A percentile compares a stretch with the other conserved stretches of the same genome.
Conservation (phyloP, 2,329 filamentous ascomycete genomes). For the Aureobasidium sp. region DNA sequence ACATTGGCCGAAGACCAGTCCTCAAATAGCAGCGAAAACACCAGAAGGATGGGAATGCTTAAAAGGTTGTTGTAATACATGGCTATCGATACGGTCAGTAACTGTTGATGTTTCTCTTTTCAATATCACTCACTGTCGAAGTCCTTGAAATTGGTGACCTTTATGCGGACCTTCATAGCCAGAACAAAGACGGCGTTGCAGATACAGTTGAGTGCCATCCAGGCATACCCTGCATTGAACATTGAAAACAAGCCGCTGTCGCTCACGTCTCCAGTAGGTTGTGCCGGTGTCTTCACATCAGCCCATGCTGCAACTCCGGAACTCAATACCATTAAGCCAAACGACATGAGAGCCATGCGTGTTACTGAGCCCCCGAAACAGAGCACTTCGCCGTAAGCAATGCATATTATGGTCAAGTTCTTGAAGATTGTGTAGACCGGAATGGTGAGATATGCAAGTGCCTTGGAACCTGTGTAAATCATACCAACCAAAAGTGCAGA, state of each 20-base stretch:
- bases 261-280: constrained; percentile 21
- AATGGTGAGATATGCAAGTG: constrained; percentile 91
- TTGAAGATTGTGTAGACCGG: constrained; percentile 99
- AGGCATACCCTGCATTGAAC: constrained; percentile 88
- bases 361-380: constrained; percentile 96
- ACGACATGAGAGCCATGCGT: constrained; percentile 80
- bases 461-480: constrained; percentile 97
- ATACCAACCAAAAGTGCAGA: constrained; percentile 93
- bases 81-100: neutral
- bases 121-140: constrained; percentile 75
- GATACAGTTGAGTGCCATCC: constrained; percentile 96
- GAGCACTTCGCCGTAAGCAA: constrained; percentile 94
- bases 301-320: constrained; percentile 95
- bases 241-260: constrained; percentile 59
- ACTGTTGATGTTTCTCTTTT: neutral
- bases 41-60: constrained; percentile 82
- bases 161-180: constrained; percentile 96
- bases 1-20: constrained; percentile 89
- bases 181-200: constrained; percentile 87
- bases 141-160: constrained; percentile 99
- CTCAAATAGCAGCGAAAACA: constrained; percentile 75
- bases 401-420: constrained; percentile 97
- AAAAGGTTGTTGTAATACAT: constrained; percentile 87
- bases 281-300: constrained; percentile 81
- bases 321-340: constrained; percentile 92